These are phyloP conservation scores for Acer yangbiense DNA, from an alignment of 345 rosid species.

Conservation along the genomic window DNA sequence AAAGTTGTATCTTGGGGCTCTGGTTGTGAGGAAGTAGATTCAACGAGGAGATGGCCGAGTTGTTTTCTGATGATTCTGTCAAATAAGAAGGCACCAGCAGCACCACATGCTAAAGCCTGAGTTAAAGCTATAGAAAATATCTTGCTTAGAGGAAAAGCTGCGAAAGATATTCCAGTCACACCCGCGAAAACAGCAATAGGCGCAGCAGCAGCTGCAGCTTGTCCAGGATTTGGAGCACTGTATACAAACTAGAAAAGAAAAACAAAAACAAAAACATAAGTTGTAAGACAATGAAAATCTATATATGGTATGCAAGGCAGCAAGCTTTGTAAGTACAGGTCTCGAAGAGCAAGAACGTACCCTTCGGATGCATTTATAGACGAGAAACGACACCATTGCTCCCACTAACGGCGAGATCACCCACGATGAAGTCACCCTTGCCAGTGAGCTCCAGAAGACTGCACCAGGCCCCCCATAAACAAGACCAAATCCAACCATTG, in stretches of 20 bases:
- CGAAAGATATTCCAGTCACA: slow-evolving; percentile 81
- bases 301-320: not conserved
- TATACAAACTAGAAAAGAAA: slow-evolving; percentile 71
- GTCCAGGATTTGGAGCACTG: slow-evolving; percentile 96
- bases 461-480: slow-evolving; percentile 94
- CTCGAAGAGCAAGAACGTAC: slow-evolving; percentile 47
- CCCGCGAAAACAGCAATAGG: slow-evolving; percentile 79
- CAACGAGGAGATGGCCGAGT: slow-evolving; percentile 82
- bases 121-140: slow-evolving; percentile 52
- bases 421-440: slow-evolving; percentile 92
- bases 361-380: slow-evolving; percentile 95
- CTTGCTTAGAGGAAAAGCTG: slow-evolving; percentile 86
- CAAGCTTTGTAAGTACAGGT: not conserved
- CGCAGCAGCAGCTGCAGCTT: slow-evolving; percentile 87
- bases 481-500: slow-evolving; percentile 97
- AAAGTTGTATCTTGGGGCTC: slow-evolving; percentile 37
- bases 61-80: slow-evolving; percentile 63
- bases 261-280: slow-evolving; percentile 10
- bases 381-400: slow-evolving; percentile 79
- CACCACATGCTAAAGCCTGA: slow-evolving; percentile 83
- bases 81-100: slow-evolving; percentile 76
- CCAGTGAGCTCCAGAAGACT: slow-evolving; percentile 94
- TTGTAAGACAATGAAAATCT: not conserved
- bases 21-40: slow-evolving; percentile 40
- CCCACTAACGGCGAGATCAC: slow-evolving; percentile 90